phyloP scores from a whole-genome alignment of 495 filamentous ascomycete species.

The Penicillium odoratum region DNA sequence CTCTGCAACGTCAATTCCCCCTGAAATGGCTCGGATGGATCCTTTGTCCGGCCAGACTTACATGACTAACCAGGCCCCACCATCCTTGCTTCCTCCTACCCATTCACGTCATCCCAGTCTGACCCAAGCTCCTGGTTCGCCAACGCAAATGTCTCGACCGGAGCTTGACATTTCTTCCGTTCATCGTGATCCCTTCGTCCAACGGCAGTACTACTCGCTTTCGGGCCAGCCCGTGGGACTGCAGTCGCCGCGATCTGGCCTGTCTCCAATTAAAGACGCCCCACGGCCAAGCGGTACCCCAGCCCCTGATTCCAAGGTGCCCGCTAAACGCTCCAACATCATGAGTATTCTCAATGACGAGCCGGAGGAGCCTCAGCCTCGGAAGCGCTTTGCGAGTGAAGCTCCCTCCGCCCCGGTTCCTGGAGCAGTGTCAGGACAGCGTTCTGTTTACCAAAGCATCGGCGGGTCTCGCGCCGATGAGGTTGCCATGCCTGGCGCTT shows the following conservation, averaged over 20 bases:
- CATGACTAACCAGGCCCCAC: slow-evolving; percentile 30
- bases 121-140: slow-evolving; percentile 40
- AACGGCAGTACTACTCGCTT: slow-evolving; percentile 33
- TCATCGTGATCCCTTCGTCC: slow-evolving; percentile 41
- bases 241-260: slow-evolving; percentile 33
- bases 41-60: slow-evolving; percentile 36
- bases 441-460: slow-evolving; percentile 20
- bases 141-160: slow-evolving; percentile 32
- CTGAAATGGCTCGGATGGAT: slow-evolving; percentile 42
- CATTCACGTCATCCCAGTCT: slow-evolving; percentile 47
- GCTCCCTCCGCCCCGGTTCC: slow-evolving; percentile 20
- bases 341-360: slow-evolving; percentile 61
- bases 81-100: slow-evolving; percentile 29
- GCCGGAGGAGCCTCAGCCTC: slow-evolving; percentile 52
- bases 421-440: slow-evolving; percentile 8
- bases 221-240: slow-evolving; percentile 27
- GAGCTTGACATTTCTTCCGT: slow-evolving; percentile 41
- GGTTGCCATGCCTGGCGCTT: slow-evolving; percentile 8
- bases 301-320: slow-evolving; percentile 39
- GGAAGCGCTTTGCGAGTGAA: slow-evolving; percentile 50
- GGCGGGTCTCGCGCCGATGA: slow-evolving; percentile 33
- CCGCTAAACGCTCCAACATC: slow-evolving; percentile 59
- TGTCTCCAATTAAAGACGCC: slow-evolving; percentile 46
- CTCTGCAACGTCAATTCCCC: slow-evolving; percentile 20
- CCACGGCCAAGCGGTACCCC: slow-evolving; percentile 39